A percentile compares a stretch with the other conserved stretches of the same genome.
These are phyloP conservation scores for Rhododendron williamsianum DNA, from an alignment of 148 eudicot species.

Conservation along the genomic window DNA sequence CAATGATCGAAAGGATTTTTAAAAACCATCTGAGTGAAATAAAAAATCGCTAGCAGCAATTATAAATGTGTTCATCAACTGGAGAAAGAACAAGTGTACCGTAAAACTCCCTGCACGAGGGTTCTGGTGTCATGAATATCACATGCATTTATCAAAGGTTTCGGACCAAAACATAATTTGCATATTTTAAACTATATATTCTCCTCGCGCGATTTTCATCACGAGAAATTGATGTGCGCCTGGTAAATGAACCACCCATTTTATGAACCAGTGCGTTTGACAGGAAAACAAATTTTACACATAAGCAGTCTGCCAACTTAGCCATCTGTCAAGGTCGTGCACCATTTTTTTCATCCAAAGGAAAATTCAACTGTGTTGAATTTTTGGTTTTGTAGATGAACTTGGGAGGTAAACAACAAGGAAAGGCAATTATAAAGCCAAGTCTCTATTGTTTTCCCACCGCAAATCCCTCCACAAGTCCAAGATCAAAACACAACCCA, in stretches of 20 bases:
- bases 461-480: background rate
- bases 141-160: background rate
- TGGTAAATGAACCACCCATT: background rate
- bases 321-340: background rate
- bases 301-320: background rate
- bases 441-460: background rate
- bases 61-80: background rate
- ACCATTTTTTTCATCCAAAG: background rate
- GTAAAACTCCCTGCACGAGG: background rate
- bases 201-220: background rate
- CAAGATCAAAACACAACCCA: background rate
- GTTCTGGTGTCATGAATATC: background rate
- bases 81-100: background rate
- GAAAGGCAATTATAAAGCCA: background rate
- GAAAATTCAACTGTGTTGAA: background rate
- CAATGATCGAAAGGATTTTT: background rate
- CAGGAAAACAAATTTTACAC: background rate
- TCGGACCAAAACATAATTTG: background rate
- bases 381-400: background rate
- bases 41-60: background rate
- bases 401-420: background rate
- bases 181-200: background rate
- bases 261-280: background rate
- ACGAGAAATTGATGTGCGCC: background rate
- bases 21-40: background rate